Base-by-base conservation (phyloP, 2,329 filamentous ascomycete species). In the Lachnellula occidentalis region DNA sequence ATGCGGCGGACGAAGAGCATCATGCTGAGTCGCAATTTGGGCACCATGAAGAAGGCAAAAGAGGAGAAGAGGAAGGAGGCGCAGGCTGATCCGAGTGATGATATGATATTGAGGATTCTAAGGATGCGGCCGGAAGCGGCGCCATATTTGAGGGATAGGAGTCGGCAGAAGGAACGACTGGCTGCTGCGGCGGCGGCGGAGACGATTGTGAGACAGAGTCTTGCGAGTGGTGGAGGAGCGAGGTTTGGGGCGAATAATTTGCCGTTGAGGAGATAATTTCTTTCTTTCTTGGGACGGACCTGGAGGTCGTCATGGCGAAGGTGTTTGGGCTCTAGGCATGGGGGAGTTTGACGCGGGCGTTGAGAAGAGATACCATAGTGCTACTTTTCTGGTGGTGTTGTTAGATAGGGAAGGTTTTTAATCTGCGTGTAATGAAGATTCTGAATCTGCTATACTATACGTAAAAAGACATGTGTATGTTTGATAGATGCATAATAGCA, bases 21-120 rank as follows among this genome's bases (percentile, higher is more conserved):
- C 71, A 91, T 99, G 88, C 86, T 96, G 73, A 90, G 84, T 64
- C 85, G 92, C 54, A 99, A 97, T 69, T 74, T 99, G 51, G 94
- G 94, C 45, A 97, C 94, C 7, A 97, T 99, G 91, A 87, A 85
- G 64, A 90, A 92, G 68, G 91, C 89, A 41, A 97, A 97, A 72
- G 91, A 96, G 70, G 92, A 96, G 72, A 96, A 95, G 75, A 81
- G 94, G 60, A 91, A 92, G 64, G 92, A 97, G 70, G 90, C 91
- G 1, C 94, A 99, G 69, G 92, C 94, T 1, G 94, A 97, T 69
- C 92, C 94, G 1, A 96, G 87, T 69, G 94, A 99, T 71, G 94
- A 99, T 69, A 97, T 97, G 88, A 97, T 99, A 62, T 72, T 99
- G 65, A 81, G 94, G 19, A 99, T 99, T 61, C 73, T 99, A 61